Evolutionary conservation across 2,329 filamentous ascomycete species (phyloP).

Genomic region (Graphilbum sp.): DNA sequence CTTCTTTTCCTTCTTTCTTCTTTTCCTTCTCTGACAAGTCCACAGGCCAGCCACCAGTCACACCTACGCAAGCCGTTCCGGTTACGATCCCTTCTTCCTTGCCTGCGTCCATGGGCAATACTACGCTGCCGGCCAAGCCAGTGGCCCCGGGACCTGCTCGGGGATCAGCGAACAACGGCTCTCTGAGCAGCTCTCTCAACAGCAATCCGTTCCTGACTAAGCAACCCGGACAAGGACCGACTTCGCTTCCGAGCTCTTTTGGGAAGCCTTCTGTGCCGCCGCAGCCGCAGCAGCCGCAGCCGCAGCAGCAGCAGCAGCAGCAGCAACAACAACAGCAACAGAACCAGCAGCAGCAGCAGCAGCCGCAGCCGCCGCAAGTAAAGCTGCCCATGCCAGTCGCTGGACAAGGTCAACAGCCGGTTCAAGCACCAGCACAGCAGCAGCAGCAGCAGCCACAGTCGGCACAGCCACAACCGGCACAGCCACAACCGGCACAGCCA

Average conservation of each 20-base stretch:
- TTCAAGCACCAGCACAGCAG: background rate
- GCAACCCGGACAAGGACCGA: background rate
- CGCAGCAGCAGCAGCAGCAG: conserved; percentile 1
- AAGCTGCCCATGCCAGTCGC: background rate
- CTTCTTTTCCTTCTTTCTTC: background rate
- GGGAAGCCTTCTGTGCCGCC: conserved; percentile 3
- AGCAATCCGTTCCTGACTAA: conserved; percentile 7
- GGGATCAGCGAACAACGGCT: background rate
- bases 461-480: background rate
- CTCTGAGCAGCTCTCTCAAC: background rate
- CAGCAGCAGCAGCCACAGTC: background rate
- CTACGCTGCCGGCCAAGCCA: conserved; percentile 6
- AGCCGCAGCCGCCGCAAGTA: conserved; percentile 1
- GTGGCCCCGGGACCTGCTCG: background rate
- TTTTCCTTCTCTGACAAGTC: background rate
- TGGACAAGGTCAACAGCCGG: background rate
- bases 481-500: conserved; percentile 5
- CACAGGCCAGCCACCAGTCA: background rate
- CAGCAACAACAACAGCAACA: background rate
- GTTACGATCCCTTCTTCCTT: no score
- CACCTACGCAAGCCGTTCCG: background rate
- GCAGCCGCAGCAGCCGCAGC: background rate
- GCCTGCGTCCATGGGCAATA: background rate
- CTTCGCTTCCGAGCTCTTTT: conserved; percentile 9
- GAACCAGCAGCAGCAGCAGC: background rate